These are phyloP conservation scores for Leishmania gerbilli DNA, from an alignment of 208 protist species.

Conservation along the genomic window DNA sequence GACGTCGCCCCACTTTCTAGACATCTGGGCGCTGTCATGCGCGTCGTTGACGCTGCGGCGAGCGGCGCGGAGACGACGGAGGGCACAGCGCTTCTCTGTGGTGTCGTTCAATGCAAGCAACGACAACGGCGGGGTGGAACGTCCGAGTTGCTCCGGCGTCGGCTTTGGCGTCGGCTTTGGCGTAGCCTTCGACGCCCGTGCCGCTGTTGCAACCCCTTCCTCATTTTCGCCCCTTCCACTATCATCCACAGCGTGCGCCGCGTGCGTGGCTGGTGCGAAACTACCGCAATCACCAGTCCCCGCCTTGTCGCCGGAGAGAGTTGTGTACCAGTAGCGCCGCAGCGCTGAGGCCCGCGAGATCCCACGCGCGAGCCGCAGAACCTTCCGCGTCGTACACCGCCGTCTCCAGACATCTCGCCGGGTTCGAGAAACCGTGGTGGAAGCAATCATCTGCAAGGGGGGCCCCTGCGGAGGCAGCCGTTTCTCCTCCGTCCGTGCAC, in stretches of 20 bases:
- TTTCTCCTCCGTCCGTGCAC: neutral
- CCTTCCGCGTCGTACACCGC: slow-evolving; percentile 22
- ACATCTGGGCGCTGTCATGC: neutral
- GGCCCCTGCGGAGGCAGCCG: neutral
- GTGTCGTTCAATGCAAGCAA: neutral
- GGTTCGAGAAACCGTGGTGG: neutral
- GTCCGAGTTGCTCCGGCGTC: neutral
- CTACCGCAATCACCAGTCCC: neutral
- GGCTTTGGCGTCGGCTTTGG: no score
- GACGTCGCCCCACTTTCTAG: neutral
- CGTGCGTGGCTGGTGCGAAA: neutral
- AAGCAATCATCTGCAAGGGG: neutral
- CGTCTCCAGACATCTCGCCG: slow-evolving; percentile 21
- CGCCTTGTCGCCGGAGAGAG: neutral
- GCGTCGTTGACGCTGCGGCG: neutral
- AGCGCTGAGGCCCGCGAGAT: slow-evolving; percentile 16
- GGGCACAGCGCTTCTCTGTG: slow-evolving; percentile 1
- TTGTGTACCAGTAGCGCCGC: slow-evolving; percentile 34
- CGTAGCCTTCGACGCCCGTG: neutral
- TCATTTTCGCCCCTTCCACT: neutral
- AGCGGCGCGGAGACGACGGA: slow-evolving; percentile 10
- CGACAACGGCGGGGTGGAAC: neutral
- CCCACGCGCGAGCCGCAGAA: slow-evolving; percentile 16
- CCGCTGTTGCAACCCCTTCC: neutral
- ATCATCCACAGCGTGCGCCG: no score